Conservation (phyloP, 2,329 filamentous ascomycete species). For the Chrysosporium queenslandicum region DNA sequence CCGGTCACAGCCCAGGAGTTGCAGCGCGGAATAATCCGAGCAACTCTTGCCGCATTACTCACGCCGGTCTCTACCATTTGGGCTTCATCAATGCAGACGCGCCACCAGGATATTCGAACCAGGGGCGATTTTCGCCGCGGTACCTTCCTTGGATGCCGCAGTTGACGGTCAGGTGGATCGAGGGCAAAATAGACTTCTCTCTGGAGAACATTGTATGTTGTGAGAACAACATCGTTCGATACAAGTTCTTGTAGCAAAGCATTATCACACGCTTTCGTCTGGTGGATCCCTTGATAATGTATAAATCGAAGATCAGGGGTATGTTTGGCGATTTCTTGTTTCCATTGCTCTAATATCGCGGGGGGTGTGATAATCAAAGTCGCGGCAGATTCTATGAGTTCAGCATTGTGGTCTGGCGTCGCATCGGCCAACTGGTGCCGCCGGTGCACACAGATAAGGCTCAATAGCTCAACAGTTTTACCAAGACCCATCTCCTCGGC, state of each 20-base stretch:
- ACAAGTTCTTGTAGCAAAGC: slow-evolving; percentile 40
- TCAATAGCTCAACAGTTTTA: slow-evolving; percentile 43
- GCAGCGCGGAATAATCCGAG: slow-evolving; percentile 65
- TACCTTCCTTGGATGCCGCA: slow-evolving; percentile 55
- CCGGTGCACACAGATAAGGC: slow-evolving; percentile 36
- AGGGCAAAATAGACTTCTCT: slow-evolving; percentile 69
- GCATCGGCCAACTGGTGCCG: slow-evolving; percentile 19
- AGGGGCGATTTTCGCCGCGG: slow-evolving; percentile 62
- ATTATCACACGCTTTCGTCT: slow-evolving; percentile 27
- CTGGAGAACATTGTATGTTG: slow-evolving; percentile 60
- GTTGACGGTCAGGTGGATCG: slow-evolving; percentile 58
- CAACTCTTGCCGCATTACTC: slow-evolving; percentile 70
- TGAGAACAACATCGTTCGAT: slow-evolving; percentile 48
- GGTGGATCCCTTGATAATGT: slow-evolving; percentile 48
- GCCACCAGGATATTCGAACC: slow-evolving; percentile 77
- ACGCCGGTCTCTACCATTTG: slow-evolving; percentile 92
- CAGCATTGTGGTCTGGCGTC: slow-evolving; percentile 16
- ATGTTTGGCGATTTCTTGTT: slow-evolving; percentile 48
- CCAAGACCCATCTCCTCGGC: slow-evolving; percentile 45
- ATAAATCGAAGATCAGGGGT: slow-evolving; percentile 47
- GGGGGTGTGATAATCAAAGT: slow-evolving; percentile 55
- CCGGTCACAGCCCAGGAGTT: slow-evolving; percentile 91
- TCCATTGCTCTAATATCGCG: slow-evolving; percentile 55
- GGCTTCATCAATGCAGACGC: slow-evolving; percentile 58
- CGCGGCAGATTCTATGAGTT: slow-evolving; percentile 38